Evolutionary conservation across 2,329 filamentous ascomycete genomes (phyloP).

Genomic region (Allantophomopsis lycopodina): DNA sequence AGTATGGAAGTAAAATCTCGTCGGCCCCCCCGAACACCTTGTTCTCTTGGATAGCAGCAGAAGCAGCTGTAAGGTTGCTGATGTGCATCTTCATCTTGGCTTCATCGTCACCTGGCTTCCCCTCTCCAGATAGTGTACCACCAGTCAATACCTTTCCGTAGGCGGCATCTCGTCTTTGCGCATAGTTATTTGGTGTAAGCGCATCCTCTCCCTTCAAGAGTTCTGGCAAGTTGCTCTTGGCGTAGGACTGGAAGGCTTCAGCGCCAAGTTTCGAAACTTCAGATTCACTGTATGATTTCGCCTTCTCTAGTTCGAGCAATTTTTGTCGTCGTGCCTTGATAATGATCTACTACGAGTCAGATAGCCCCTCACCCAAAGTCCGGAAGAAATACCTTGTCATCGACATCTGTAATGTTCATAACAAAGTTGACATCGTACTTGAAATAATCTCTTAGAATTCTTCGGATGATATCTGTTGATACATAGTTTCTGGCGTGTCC

Average conservation of each 20-base stretch:
- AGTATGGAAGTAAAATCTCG: constrained; percentile 65
- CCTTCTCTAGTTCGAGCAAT: constrained; percentile 64
- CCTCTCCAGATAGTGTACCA: constrained; percentile 39
- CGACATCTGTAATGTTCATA: constrained; percentile 52
- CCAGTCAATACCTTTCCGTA: constrained; percentile 42
- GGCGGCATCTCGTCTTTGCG: constrained; percentile 30
- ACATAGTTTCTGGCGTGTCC: constrained; percentile 65
- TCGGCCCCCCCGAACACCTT: constrained; percentile 40
- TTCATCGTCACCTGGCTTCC: constrained; percentile 41
- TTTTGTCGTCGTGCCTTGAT: constrained; percentile 64
- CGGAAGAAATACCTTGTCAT: constrained; percentile 33
- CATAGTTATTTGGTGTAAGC: constrained; percentile 36
- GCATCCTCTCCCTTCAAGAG: constrained; percentile 27
- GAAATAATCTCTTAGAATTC: constrained; percentile 57
- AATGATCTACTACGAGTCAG: constrained; percentile 37
- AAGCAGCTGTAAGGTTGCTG: constrained; percentile 27
- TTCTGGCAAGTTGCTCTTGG: constrained; percentile 37
- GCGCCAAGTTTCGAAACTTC: constrained; percentile 32
- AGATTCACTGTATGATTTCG: constrained; percentile 43
- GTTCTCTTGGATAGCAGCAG: constrained; percentile 30
- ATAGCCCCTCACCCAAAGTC: not conserved
- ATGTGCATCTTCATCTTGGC: constrained; percentile 66
- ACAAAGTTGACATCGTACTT: constrained; percentile 53
- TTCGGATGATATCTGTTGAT: constrained; percentile 55
- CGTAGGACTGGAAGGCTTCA: constrained; percentile 40